Evolutionary conservation across 1,284 basidiomycete species (phyloP), one percentile per base, ranked within the genome.

Genomic region (Anthracocystis setariae): DNA sequence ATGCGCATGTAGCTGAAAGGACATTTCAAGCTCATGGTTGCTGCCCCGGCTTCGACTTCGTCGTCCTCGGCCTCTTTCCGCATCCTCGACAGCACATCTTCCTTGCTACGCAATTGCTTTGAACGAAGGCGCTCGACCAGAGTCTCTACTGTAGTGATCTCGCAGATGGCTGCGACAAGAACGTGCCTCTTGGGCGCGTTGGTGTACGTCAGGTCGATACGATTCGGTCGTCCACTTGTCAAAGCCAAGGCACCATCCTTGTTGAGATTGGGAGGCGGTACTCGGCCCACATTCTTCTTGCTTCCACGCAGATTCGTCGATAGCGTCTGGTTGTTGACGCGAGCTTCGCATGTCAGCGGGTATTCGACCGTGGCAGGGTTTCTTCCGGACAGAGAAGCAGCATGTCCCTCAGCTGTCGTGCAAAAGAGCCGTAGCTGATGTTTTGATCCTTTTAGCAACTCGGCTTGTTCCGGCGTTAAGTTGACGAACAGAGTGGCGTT

Each of bases 1-100:
- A 99, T 90, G 12, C 94, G 91, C 84, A 90, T 89, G 79, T 92
- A 96, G 49, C 92, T 94, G 58, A 98, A 85, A 90, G 80, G 80
- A 27, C 78, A 80, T 25, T 73, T 79, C 13, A 82, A 63, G 15
- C 70, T 74, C 53, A 82, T 67, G 3, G 74, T 79, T 2, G 76
- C 72, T 3, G 79, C 77, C 5, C 79, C 79, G 2, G 69, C 64
- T 42, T 74, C 65, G 44, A 82, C 75, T n/a, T 82, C 80, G 46
- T 82, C 80, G 33, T 82, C 80, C 21, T 69, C 64, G 8, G 77
- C 73, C 23, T 74, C 66, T 24, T 44, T 54, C 23, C 68, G 74
- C 75, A 79, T 79, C n/a, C 46, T 54, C 12, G 47, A 56, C 0
- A 78, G 44, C 23, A 80, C 76, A 18, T 74, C 68, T n/a, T 79